Percentiles rank a stretch among this genome's conserved stretches.
Conservation (phyloP, 1,284 basidiomycete species). For the Puccinia coronata region DNA sequence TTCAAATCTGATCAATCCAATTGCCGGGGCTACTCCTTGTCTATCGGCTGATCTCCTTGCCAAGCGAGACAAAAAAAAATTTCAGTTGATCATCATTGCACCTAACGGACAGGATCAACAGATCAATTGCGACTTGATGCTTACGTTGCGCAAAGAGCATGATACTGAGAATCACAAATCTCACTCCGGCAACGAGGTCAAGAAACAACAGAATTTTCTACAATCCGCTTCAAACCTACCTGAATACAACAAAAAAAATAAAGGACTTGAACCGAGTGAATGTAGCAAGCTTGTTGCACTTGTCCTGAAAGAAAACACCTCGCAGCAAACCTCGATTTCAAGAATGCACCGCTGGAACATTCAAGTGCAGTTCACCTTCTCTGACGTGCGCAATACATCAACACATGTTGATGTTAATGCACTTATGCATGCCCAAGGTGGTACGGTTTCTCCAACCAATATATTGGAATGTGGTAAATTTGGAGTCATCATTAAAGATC, state of each 20-base stretch:
- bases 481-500: not conserved
- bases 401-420: slow-evolving; percentile 19
- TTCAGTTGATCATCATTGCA: too few species aligned
- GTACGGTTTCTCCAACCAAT: not conserved
- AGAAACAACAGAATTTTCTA: not conserved
- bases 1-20: slow-evolving; percentile 22
- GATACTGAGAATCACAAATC: not conserved
- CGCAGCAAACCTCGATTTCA: slow-evolving; percentile 6
- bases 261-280: slow-evolving; percentile 8
- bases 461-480: not conserved
- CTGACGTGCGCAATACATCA: not conserved
- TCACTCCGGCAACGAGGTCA: slow-evolving; percentile 3
- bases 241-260: not conserved
- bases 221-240: not conserved
- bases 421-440: not conserved
- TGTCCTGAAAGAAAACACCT: not conserved
- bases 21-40: too few species aligned
- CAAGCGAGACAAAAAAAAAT: too few species aligned
- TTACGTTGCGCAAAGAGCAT: too few species aligned
- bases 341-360: slow-evolving; percentile 27
- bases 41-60: too few species aligned
- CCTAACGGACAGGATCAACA: too few species aligned
- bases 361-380: not conserved
- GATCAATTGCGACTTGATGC: too few species aligned
- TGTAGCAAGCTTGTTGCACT: slow-evolving; percentile 23